Evolutionary conservation across 75 land plant species (phyloP).

Genomic region (Pinus taeda): DNA sequence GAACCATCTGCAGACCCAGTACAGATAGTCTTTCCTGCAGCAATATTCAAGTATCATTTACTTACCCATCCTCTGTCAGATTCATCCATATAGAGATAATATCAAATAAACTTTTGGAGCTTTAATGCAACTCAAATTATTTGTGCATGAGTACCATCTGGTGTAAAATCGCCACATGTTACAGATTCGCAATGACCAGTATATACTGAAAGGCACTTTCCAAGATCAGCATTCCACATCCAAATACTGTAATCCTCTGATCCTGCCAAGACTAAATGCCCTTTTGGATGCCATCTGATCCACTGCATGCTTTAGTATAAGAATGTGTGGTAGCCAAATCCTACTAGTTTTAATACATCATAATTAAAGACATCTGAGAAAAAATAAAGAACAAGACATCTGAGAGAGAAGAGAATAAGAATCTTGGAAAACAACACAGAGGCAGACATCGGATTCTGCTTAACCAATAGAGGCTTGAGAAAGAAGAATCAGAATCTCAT

Average conservation of each 20-base stretch:
- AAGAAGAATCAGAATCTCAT: background rate
- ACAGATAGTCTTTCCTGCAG: conserved; percentile 81
- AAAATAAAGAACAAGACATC: background rate
- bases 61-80: background rate
- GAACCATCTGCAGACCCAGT: conserved; percentile 88
- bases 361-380: background rate
- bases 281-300: conserved; percentile 96
- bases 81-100: background rate
- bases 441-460: background rate
- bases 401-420: background rate
- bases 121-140: background rate
- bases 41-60: background rate
- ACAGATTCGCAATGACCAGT: conserved; percentile 78
- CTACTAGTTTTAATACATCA: background rate
- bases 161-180: conserved; percentile 95
- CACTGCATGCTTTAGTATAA: conserved; percentile 47
- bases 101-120: background rate
- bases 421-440: background rate
- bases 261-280: conserved; percentile 88
- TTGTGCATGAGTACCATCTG: conserved; percentile 65
- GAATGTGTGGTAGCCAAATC: background rate
- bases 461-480: background rate
- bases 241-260: conserved; percentile 82
- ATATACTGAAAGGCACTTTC: conserved; percentile 58
- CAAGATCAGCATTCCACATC: conserved; percentile 97